Conservation (phyloP, 768 basidiomycete species). For the Mycena epipterygia region DNA sequence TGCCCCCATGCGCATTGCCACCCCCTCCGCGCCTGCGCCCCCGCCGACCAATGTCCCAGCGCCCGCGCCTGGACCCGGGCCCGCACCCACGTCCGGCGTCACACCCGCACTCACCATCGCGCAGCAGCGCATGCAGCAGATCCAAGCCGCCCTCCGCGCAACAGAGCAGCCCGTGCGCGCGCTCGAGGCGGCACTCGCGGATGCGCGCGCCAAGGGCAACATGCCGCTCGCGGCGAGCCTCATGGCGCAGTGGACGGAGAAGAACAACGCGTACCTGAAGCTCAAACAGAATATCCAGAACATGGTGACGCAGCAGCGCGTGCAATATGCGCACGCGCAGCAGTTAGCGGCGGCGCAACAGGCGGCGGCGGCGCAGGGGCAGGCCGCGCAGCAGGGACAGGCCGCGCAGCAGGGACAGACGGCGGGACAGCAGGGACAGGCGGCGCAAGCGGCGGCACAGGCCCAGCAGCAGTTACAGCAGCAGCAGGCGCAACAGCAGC, state of each 20-base stretch:
- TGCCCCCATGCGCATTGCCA: conserved; percentile 12
- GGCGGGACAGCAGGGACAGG: neutral
- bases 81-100: neutral
- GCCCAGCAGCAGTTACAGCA: neutral
- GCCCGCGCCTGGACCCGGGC: neutral
- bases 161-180: conserved; percentile 7
- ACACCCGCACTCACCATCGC: neutral
- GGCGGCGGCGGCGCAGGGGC: conserved; percentile 1
- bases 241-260: conserved; percentile 26
- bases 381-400: neutral
- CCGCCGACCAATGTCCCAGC: neutral
- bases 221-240: neutral
- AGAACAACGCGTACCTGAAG: conserved; percentile 16
- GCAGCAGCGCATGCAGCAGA: conserved; percentile 7
- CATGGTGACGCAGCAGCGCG: conserved; percentile 19
- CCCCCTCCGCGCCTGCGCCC: conserved; percentile 17
- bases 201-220: conserved; percentile 28
- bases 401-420: too few species aligned
- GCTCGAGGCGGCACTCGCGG: conserved; percentile 1
- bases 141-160: conserved; percentile 9
- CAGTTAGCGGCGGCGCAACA: conserved; percentile 14
- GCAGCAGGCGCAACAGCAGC: conserved; percentile 3
- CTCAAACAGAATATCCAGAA: conserved; percentile 2
- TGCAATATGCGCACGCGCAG: conserved; percentile 6
- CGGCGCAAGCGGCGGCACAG: neutral